Conservation (phyloP, 2,329 filamentous ascomycete species). For the Alternaria alternata region DNA sequence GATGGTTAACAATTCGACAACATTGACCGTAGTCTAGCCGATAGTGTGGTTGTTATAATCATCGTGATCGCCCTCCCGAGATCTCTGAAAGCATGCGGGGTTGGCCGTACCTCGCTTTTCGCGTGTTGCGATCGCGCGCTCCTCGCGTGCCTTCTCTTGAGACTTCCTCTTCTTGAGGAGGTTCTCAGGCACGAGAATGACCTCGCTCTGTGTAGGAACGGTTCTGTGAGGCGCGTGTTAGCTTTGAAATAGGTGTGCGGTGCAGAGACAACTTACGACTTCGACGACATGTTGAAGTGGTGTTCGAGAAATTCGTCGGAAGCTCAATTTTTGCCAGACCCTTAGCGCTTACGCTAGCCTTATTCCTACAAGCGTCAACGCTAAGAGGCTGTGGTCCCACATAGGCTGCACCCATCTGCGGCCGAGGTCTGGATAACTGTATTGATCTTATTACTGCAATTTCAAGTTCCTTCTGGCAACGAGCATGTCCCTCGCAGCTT, state of each 20-base stretch:
- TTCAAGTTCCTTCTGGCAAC: neutral
- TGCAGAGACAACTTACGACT: constrained; percentile 64
- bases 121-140: constrained; percentile 78
- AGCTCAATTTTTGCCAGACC: constrained; percentile 25
- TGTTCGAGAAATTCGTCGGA: constrained; percentile 59
- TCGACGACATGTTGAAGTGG: constrained; percentile 50
- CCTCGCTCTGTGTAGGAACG: constrained; percentile 92
- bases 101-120: constrained; percentile 85
- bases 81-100: constrained; percentile 22
- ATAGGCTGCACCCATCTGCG: neutral
- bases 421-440: constrained; percentile 1
- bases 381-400: constrained; percentile 2
- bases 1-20: constrained; percentile 98
- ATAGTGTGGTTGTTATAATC: constrained; percentile 87
- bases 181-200: constrained; percentile 93
- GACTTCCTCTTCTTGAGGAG: constrained; percentile 99
- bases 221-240: constrained; percentile 64
- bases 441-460: neutral
- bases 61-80: constrained; percentile 58
- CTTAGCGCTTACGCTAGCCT: constrained; percentile 19
- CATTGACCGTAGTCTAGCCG: constrained; percentile 98
- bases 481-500: neutral
- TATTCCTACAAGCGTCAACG: neutral
- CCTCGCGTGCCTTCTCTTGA: constrained; percentile 98
- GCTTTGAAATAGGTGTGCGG: constrained; percentile 59